phyloP scores from a whole-genome alignment of 768 basidiomycete species.

The Trametes cinnabarina region DNA sequence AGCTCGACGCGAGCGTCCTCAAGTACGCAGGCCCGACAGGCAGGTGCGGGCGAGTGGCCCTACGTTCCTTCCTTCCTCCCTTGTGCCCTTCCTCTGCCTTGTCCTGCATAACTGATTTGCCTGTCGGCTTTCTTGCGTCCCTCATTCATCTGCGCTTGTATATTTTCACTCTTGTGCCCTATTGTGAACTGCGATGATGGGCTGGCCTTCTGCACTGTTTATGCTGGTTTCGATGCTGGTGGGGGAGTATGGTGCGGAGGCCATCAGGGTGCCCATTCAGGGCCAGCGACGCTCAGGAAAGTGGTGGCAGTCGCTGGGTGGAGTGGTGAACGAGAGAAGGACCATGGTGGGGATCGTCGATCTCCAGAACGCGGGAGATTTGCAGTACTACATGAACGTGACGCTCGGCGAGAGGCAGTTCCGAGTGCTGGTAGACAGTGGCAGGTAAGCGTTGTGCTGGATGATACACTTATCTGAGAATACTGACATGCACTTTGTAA shows the following conservation, averaged over 20 bases:
- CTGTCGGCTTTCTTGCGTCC: background rate
- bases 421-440: conserved; percentile 33
- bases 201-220: conserved; percentile 16
- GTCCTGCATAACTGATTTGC: background rate
- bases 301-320: conserved; percentile 8
- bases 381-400: conserved; percentile 31
- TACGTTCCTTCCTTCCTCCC: background rate
- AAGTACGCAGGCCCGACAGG: background rate
- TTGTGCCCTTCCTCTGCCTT: background rate
- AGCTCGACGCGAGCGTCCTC: background rate
- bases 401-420: conserved; percentile 27
- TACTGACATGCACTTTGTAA: background rate
- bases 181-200: conserved; percentile 7
- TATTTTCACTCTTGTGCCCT: background rate
- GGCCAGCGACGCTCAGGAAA: conserved; percentile 3
- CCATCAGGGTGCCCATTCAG: conserved; percentile 19
- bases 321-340: conserved; percentile 10
- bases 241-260: conserved; percentile 11
- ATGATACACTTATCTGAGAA: background rate
- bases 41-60: background rate
- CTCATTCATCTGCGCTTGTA: background rate
- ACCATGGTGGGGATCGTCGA: conserved; percentile 7
- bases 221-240: conserved; percentile 21
- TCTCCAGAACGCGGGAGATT: conserved; percentile 21
- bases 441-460: conserved; percentile 23